These are phyloP conservation scores for Planoprotostelium fungivorum DNA, from an alignment of 78 protist genomes.

Conservation along the genomic window DNA sequence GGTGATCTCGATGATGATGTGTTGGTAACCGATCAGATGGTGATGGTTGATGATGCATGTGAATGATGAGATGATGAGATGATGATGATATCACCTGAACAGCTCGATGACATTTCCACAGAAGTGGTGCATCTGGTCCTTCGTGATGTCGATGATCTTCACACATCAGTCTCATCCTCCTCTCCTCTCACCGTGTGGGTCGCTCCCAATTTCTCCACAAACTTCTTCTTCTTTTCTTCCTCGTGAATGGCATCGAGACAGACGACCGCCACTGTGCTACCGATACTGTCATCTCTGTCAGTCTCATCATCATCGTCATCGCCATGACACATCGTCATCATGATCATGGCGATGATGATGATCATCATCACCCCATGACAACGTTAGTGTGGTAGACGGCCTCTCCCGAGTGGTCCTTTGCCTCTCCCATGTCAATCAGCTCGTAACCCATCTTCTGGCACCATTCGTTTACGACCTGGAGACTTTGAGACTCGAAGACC, in stretches of 20 bases:
- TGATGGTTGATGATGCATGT: no score
- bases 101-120: slow-evolving; percentile 72
- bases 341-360: no score
- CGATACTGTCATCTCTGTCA: not conserved
- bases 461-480: slow-evolving; percentile 23
- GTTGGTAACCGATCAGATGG: no score
- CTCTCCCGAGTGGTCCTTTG: slow-evolving; percentile 11
- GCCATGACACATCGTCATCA: not conserved
- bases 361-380: slow-evolving; percentile 17
- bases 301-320: not conserved
- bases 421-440: slow-evolving; percentile 8
- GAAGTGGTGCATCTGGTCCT: slow-evolving; percentile 42
- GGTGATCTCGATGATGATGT: no score
- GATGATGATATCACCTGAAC: no score
- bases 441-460: slow-evolving; percentile 15
- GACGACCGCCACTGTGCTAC: not conserved
- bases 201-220: not conserved
- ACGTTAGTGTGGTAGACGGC: slow-evolving; percentile 54
- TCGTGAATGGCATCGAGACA: not conserved
- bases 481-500: no score
- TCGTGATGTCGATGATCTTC: slow-evolving; percentile 30
- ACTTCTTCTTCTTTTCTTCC: not conserved
- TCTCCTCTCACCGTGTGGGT: not conserved
- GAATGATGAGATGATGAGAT: no score
- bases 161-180: not conserved